phyloP scores from a whole-genome alignment of 179 eudicot species.

The Beta macrorhiza region DNA sequence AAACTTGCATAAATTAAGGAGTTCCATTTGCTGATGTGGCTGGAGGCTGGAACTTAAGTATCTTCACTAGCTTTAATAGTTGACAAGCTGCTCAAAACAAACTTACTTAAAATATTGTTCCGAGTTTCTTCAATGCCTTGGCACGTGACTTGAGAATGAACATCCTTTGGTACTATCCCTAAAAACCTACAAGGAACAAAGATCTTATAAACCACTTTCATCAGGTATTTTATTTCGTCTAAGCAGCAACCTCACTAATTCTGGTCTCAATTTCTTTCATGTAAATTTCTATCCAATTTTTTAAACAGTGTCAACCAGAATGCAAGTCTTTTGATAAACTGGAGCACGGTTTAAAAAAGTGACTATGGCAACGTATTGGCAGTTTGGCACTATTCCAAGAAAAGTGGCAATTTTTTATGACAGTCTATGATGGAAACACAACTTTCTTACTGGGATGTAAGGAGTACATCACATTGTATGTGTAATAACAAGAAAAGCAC shows the following conservation, averaged over 20 bases:
- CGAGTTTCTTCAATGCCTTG: conserved; percentile 81
- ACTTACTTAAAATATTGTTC: conserved; percentile 80
- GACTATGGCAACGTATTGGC: not conserved
- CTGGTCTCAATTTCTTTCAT: not conserved
- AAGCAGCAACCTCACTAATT: conserved; percentile 4
- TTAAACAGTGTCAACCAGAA: no score
- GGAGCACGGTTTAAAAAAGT: no score
- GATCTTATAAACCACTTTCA: conserved; percentile 12
- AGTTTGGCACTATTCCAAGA: no score
- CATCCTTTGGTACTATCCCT: conserved; percentile 72
- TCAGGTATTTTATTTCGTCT: not conserved
- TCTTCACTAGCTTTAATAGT: not conserved
- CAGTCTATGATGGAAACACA: not conserved
- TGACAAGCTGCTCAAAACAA: not conserved
- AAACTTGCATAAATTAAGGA: no score
- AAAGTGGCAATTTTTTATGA: not conserved
- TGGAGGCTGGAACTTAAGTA: no score
- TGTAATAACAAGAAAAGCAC: not conserved
- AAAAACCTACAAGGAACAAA: conserved; percentile 57
- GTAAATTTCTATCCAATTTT: not conserved
- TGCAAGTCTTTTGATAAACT: no score
- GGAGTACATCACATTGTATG: not conserved
- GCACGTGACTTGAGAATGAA: conserved; percentile 69
- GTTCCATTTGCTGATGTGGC: no score
- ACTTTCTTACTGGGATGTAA: not conserved